These are phyloP conservation scores for Alopecurus myosuroides DNA, from an alignment of 176 grass and related monocot species.

Conservation along the genomic window DNA sequence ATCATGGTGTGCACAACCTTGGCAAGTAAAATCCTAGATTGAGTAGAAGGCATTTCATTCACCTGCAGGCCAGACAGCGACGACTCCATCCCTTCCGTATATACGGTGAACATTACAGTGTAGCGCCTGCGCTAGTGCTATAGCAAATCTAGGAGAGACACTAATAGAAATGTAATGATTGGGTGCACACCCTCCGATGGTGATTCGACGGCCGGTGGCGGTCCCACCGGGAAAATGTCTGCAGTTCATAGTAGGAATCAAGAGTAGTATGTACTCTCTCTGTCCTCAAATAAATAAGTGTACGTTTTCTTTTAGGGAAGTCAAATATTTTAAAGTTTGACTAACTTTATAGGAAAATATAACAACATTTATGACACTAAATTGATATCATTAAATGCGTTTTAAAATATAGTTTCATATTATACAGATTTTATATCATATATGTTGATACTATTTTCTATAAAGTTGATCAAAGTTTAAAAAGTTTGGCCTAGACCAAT, in stretches of 20 bases:
- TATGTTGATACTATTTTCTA: no score
- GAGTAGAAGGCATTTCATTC: constrained; percentile 19
- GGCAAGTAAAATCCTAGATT: background rate
- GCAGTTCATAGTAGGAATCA: background rate
- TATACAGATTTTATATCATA: no score
- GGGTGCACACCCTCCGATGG: background rate
- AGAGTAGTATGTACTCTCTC: no score
- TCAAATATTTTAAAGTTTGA: no score
- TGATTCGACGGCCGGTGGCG: background rate
- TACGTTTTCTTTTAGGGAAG: no score
- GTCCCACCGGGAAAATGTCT: background rate
- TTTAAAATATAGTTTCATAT: no score
- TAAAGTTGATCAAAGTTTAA: no score
- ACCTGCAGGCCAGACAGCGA: constrained; percentile 1
- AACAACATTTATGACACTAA: no score
- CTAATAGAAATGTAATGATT: background rate
- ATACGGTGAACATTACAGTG: background rate
- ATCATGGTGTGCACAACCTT: constrained; percentile 14
- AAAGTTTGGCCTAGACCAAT: no score
- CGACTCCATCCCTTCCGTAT: background rate
- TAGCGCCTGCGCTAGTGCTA: background rate
- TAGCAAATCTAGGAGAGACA: background rate
- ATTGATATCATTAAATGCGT: no score
- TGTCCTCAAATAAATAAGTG: no score
- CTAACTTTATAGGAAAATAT: no score